Evolutionary conservation across 352 stramenopile species (phyloP).

Genomic region (Phytophthora cryptogea): DNA sequence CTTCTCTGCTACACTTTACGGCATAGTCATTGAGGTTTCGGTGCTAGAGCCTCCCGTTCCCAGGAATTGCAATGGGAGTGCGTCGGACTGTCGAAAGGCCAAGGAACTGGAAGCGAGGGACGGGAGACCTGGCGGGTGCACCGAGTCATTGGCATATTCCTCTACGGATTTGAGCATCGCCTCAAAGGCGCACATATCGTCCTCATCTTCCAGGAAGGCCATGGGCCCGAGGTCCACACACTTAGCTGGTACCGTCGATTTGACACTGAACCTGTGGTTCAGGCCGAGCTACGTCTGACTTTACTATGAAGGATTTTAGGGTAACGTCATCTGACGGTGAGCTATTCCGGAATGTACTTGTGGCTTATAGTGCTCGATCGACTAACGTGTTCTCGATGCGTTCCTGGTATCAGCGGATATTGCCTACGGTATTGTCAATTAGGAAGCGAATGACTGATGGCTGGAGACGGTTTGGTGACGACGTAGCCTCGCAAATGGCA

Average conservation of each 20-base stretch:
- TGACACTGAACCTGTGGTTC: background rate
- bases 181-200: slow-evolving; percentile 24
- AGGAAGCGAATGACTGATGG: slow-evolving; percentile 42
- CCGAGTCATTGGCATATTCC: slow-evolving; percentile 13
- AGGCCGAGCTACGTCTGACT: background rate
- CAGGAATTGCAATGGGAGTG: slow-evolving; percentile 5
- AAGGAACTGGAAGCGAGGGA: slow-evolving; percentile 13
- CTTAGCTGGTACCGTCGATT: slow-evolving; percentile 1
- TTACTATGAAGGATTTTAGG: background rate
- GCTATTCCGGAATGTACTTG: background rate
- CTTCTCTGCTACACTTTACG: slow-evolving; percentile 9
- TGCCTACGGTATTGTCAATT: slow-evolving; percentile 32
- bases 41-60: slow-evolving; percentile 1
- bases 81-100: slow-evolving; percentile 14
- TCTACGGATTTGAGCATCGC: slow-evolving; percentile 25
- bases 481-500: slow-evolving; percentile 22
- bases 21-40: slow-evolving; percentile 1
- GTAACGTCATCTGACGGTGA: background rate
- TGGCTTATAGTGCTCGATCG: slow-evolving; percentile 5
- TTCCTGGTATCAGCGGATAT: slow-evolving; percentile 37
- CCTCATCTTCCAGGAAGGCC: slow-evolving; percentile 20
- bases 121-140: slow-evolving; percentile 5
- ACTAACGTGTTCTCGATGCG: slow-evolving; percentile 46
- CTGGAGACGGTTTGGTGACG: slow-evolving; percentile 38
- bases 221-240: background rate